These are phyloP conservation scores for Dianthus caryophyllus DNA, from an alignment of 148 eudicot genomes.

Conservation along the genomic window DNA sequence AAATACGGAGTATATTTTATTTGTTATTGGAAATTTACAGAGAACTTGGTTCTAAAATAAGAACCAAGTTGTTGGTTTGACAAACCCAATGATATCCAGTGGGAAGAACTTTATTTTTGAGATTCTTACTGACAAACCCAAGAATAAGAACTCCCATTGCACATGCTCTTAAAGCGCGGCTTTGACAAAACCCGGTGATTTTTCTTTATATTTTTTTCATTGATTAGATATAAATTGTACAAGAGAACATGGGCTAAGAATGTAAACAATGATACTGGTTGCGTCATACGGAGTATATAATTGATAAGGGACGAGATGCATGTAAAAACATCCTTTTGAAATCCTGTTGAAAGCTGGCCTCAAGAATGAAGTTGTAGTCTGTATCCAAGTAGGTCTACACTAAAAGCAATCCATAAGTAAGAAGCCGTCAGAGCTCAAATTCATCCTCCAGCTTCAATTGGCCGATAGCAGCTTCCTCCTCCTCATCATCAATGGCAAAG, in stretches of 20 bases:
- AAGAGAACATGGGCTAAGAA: neutral
- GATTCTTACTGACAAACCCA: no score
- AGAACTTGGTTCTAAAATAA: no score
- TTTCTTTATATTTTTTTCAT: no score
- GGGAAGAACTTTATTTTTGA: no score
- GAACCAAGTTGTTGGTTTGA: no score
- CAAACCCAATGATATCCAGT: no score
- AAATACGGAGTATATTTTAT: no score
- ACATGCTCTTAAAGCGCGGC: no score
- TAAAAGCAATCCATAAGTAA: neutral
- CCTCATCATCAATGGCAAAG: slow-evolving; percentile 67
- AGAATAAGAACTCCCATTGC: no score
- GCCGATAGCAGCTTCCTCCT: slow-evolving; percentile 76
- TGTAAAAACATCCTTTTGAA: slow-evolving; percentile 3
- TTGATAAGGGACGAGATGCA: neutral
- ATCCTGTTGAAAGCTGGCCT: neutral
- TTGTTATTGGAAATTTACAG: no score
- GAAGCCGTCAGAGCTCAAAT: slow-evolving; percentile 50
- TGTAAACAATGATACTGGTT: slow-evolving; percentile 1
- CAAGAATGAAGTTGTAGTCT: neutral
- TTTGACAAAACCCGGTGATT: no score
- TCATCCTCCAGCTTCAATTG: slow-evolving; percentile 63
- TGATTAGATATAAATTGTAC: no score
- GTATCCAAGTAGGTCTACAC: slow-evolving; percentile 13
- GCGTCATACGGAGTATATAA: slow-evolving; percentile 8